Evolutionary conservation across 345 rosid species (phyloP).

Genomic region (Boechera stricta): DNA sequence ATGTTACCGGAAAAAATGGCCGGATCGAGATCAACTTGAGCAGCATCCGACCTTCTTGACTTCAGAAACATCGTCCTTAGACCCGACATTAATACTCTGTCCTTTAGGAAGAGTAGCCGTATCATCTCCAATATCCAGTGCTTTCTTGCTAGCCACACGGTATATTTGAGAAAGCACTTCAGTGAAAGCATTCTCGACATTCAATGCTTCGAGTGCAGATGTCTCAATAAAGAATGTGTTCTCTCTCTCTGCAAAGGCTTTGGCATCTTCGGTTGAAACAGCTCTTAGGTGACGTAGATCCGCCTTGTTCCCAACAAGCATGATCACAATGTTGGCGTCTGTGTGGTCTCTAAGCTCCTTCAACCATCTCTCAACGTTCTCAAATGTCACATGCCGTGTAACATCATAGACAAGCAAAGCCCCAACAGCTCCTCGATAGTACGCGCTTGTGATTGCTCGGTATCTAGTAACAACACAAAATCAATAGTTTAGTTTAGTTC

Average conservation of each 20-base stretch:
- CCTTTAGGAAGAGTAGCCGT: conserved; percentile 73
- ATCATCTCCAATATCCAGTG: conserved; percentile 67
- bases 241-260: conserved; percentile 74
- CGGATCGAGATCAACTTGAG: conserved; percentile 36
- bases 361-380: conserved; percentile 89
- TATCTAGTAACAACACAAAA: conserved; percentile 52
- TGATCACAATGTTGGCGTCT: conserved; percentile 76
- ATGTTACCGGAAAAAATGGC: not conserved
- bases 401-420: conserved; percentile 89
- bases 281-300: conserved; percentile 84
- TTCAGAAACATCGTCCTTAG: conserved; percentile 75
- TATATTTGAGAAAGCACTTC: conserved; percentile 80
- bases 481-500: conserved; percentile 25
- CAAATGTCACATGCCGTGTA: conserved; percentile 81
- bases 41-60: conserved; percentile 78
- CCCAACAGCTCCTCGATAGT: conserved; percentile 90
- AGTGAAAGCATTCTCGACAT: conserved; percentile 84
- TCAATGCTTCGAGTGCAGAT: conserved; percentile 82
- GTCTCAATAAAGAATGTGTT: conserved; percentile 87
- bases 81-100: conserved; percentile 66
- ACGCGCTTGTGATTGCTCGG: conserved; percentile 92
- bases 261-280: conserved; percentile 72
- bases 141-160: conserved; percentile 75
- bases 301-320: conserved; percentile 94
- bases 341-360: conserved; percentile 91